A percentile compares a stretch with the other conserved stretches of the same genome.
These are phyloP conservation scores for Hyaloperonospora arabidopsidis DNA, from an alignment of 352 stramenopile genomes.

Conservation along the genomic window DNA sequence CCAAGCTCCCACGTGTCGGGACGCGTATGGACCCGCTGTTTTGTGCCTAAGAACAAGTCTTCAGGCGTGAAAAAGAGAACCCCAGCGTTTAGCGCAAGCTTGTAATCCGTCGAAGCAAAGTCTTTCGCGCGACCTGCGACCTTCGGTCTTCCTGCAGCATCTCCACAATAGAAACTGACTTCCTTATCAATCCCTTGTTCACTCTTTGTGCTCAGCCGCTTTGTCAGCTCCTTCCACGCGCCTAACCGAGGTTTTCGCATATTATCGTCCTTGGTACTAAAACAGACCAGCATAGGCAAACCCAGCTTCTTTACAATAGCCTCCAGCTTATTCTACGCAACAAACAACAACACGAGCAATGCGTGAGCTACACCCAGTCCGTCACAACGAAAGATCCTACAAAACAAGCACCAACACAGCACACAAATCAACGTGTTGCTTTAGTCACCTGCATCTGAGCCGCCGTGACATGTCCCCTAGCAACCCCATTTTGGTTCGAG, in stretches of 20 bases:
- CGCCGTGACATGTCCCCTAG: slow-evolving; percentile 59
- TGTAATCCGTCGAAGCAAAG: slow-evolving; percentile 82
- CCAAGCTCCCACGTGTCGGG: slow-evolving; percentile 63
- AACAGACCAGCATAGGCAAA: slow-evolving; percentile 59
- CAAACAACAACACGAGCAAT: slow-evolving; percentile 2
- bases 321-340: slow-evolving; percentile 51
- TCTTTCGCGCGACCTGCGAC: slow-evolving; percentile 61
- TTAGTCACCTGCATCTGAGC: slow-evolving; percentile 46
- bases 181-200: slow-evolving; percentile 34
- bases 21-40: slow-evolving; percentile 65
- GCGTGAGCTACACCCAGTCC: too few relatives aligned
- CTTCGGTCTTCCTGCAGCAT: slow-evolving; percentile 73
- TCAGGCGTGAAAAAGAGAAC: slow-evolving; percentile 81
- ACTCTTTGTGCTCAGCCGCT: slow-evolving; percentile 13
- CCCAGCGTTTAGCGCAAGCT: slow-evolving; percentile 82
- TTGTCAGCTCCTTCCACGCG: slow-evolving; percentile 52
- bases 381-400: too few relatives aligned
- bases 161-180: slow-evolving; percentile 73
- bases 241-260: slow-evolving; percentile 76
- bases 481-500: slow-evolving; percentile 82
- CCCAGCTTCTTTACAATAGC: slow-evolving; percentile 52
- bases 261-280: slow-evolving; percentile 60
- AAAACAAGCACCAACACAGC: not conserved
- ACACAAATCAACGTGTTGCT: not conserved
- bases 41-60: slow-evolving; percentile 64